Conservation (phyloP, 1,139 yeast species). For the Candida tunisiensis region DNA sequence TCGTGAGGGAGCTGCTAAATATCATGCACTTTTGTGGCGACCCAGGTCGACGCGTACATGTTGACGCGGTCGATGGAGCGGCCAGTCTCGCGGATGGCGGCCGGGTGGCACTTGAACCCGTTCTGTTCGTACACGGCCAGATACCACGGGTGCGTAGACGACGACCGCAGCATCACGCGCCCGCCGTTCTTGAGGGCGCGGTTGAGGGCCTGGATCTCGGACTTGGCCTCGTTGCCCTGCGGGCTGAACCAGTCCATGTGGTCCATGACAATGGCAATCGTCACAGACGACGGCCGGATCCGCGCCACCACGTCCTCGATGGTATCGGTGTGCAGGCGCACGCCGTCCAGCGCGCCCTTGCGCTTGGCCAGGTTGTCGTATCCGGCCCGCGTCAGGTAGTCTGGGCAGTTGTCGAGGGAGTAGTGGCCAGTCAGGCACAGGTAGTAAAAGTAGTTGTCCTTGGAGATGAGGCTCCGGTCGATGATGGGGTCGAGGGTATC, state of each 20-base stretch:
- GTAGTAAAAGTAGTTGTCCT: conserved; percentile 67
- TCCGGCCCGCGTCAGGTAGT: conserved; percentile 47
- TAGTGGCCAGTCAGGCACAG: conserved; percentile 48
- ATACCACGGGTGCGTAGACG: conserved; percentile 65
- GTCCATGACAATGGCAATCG: conserved; percentile 75
- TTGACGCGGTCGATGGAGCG: conserved; percentile 60
- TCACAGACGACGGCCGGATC: conserved; percentile 41
- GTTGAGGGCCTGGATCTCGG: conserved; percentile 49
- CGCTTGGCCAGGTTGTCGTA: conserved; percentile 29
- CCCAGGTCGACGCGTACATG: conserved; percentile 85
- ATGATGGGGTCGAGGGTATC: conserved; percentile 70
- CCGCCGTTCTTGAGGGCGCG: conserved; percentile 52
- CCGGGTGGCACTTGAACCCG: conserved; percentile 55
- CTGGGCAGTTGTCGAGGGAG: conserved; percentile 55
- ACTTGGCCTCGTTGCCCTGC: conserved; percentile 40
- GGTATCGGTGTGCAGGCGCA: conserved; percentile 67
- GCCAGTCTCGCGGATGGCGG: conserved; percentile 47
- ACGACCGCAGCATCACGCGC: conserved; percentile 61
- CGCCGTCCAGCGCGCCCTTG: conserved; percentile 32
- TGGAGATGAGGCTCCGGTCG: conserved; percentile 41
- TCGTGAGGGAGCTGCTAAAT: background rate
- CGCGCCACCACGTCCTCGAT: conserved; percentile 60
- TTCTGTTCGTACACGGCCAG: conserved; percentile 44
- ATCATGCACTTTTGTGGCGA: conserved; percentile 37
- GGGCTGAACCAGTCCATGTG: conserved; percentile 88